These are phyloP conservation scores for Penicillium sp. DNA, from an alignment of 2,329 filamentous ascomycete genomes.

Conservation along the genomic window DNA sequence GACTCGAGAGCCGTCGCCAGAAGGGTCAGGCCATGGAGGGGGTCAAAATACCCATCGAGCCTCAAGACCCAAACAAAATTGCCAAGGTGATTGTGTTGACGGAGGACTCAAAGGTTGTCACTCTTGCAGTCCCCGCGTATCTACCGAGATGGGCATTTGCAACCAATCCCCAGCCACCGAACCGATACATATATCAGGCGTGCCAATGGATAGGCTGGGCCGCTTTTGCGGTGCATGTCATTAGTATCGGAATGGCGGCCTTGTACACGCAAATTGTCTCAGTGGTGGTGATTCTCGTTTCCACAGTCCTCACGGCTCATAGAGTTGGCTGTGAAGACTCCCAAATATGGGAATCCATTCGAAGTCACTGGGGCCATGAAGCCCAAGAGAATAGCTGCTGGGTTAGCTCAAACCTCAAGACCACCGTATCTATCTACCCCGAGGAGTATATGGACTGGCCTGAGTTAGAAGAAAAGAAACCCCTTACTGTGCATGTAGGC, in stretches of 20 bases:
- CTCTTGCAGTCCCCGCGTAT: not conserved
- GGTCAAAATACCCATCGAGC: not conserved
- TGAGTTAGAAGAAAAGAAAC: not conserved
- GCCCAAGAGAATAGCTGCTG: not conserved
- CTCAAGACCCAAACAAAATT: not conserved
- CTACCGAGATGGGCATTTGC: not conserved
- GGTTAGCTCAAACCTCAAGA: not conserved
- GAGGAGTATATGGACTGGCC: slow-evolving; percentile 6
- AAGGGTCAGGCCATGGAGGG: not conserved
- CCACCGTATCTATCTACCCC: not conserved
- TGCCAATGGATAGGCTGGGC: not conserved
- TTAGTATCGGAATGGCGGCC: not conserved
- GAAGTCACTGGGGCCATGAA: not conserved
- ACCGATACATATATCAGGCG: not conserved
- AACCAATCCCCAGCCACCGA: not conserved
- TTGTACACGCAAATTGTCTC: not conserved
- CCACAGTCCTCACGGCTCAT: slow-evolving; percentile 9
- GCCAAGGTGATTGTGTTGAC: not conserved
- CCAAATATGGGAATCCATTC: not conserved
- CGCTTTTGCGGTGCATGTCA: not conserved
- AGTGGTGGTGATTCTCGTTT: slow-evolving; percentile 2
- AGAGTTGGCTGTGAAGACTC: slow-evolving; percentile 13
- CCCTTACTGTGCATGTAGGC: not conserved
- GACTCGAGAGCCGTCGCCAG: not conserved
- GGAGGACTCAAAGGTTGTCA: not conserved